Conservation (phyloP, 768 basidiomycete species). For the Tephrocybe sp. region DNA sequence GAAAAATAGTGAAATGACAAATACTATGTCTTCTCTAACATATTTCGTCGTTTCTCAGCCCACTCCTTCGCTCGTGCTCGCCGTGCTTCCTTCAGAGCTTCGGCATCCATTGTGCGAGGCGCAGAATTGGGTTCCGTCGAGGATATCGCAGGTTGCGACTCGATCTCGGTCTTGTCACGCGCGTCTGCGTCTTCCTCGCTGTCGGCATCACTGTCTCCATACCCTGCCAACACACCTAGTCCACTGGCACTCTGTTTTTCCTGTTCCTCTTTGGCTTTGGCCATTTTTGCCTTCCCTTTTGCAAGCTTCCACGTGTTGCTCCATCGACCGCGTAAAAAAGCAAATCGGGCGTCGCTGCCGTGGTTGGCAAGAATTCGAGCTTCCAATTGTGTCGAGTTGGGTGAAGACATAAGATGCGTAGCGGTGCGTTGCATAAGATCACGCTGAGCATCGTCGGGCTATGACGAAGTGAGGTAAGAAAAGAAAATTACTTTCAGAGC, state of each 20-base stretch:
- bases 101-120: conserved; percentile 11
- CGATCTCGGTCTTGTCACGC: conserved; percentile 11
- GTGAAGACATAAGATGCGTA: conserved; percentile 61
- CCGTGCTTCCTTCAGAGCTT: conserved; percentile 44
- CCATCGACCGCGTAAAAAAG: conserved; percentile 82
- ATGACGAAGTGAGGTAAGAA: conserved; percentile 4
- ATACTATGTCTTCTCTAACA: conserved; percentile 12
- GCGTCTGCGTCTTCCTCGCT: conserved; percentile 31
- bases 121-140: background rate
- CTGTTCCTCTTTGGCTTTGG: conserved; percentile 24
- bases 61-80: conserved; percentile 58
- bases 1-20: too few species aligned
- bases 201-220: conserved; percentile 54
- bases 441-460: conserved; percentile 62
- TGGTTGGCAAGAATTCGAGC: conserved; percentile 89
- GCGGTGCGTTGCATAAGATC: conserved; percentile 79
- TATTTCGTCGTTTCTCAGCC: conserved; percentile 47
- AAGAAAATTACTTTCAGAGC: too few species aligned
- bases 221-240: conserved; percentile 57
- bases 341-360: conserved; percentile 74
- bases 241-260: conserved; percentile 27
- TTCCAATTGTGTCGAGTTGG: conserved; percentile 81
- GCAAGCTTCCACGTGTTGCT: conserved; percentile 57
- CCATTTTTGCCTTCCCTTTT: conserved; percentile 45
- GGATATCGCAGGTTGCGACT: background rate